phyloP scores from a whole-genome alignment of 140 eudicot species.

The Senecio squalidus region DNA sequence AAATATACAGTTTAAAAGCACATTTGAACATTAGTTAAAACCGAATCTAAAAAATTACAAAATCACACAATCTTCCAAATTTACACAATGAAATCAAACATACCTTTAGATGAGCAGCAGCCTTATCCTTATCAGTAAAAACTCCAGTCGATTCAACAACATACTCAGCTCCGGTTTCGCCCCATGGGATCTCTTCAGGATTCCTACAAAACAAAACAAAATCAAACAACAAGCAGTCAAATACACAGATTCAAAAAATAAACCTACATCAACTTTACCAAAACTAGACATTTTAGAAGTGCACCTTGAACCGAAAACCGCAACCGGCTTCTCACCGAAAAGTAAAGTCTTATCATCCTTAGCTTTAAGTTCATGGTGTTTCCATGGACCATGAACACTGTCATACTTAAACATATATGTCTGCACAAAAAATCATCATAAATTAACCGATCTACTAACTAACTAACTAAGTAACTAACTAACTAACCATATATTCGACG shows the following conservation, averaged over 20 bases:
- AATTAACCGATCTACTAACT: slow-evolving; percentile 10
- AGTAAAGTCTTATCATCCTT: slow-evolving; percentile 66
- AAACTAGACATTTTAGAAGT: not conserved
- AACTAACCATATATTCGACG: slow-evolving; percentile 49
- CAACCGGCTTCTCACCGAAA: slow-evolving; percentile 56
- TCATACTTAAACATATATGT: slow-evolving; percentile 74
- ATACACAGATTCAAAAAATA: not conserved
- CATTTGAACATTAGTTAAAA: no score
- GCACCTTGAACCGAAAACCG: slow-evolving; percentile 61
- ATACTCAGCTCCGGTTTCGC: slow-evolving; percentile 49
- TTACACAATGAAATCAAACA: no score
- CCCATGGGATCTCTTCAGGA: slow-evolving; percentile 76
- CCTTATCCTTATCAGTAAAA: no score
- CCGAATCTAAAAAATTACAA: no score
- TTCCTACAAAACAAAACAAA: slow-evolving; percentile 31
- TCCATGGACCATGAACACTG: slow-evolving; percentile 72
- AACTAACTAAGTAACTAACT: not conserved
- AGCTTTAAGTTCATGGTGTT: slow-evolving; percentile 62
- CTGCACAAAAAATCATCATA: slow-evolving; percentile 28
- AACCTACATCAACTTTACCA: not conserved
- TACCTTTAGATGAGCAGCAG: no score
- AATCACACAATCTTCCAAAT: no score
- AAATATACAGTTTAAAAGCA: no score
- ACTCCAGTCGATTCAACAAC: slow-evolving; percentile 71
- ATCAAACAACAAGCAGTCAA: not conserved